phyloP scores from a whole-genome alignment of 2,329 filamentous ascomycete genomes.

The Penicillium griseofulvum region DNA sequence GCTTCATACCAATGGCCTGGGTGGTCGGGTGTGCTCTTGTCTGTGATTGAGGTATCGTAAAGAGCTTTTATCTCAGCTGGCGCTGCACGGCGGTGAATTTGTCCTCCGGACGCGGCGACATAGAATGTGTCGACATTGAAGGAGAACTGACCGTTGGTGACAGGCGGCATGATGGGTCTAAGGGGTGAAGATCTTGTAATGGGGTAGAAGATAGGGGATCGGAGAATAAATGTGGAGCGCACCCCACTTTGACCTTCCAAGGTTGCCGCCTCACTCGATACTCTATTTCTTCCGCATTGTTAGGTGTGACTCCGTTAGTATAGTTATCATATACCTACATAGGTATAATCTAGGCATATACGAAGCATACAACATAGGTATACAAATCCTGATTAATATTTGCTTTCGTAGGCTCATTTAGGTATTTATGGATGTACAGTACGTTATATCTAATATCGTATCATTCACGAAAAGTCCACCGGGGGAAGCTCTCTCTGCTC shows the following conservation, averaged over 20 bases:
- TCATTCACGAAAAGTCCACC: constrained; percentile 41
- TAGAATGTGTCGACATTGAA: constrained; percentile 48
- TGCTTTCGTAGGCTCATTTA: background rate
- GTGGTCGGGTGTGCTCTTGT: constrained; percentile 43
- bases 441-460: background rate
- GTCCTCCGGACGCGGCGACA: constrained; percentile 42
- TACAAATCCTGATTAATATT: background rate
- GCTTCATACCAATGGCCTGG: constrained; percentile 63
- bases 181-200: background rate
- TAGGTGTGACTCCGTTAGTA: background rate
- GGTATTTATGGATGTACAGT: background rate
- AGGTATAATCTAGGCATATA: no score
- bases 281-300: background rate
- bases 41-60: constrained; percentile 30
- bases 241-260: background rate
- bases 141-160: constrained; percentile 42
- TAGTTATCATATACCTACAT: no score
- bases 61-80: constrained; percentile 47
- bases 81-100: constrained; percentile 50
- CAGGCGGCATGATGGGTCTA: constrained; percentile 19
- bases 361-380: no score
- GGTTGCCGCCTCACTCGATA: background rate
- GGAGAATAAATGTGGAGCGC: background rate
- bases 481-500: constrained; percentile 46
- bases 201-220: background rate